phyloP scores from a whole-genome alignment of 768 basidiomycete genomes.

The Austroboletus eburneus region DNA sequence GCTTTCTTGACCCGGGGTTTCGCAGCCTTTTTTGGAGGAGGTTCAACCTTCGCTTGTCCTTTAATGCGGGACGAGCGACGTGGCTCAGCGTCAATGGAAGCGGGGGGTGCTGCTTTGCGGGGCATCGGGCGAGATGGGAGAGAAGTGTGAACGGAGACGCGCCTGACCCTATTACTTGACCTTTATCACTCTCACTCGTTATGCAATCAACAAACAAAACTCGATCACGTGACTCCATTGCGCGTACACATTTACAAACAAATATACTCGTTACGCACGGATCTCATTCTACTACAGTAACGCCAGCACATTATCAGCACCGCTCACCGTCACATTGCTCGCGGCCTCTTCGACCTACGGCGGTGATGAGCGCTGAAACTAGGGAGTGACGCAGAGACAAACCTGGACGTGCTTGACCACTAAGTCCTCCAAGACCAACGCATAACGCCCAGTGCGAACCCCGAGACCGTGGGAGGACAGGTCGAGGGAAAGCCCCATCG shows the following conservation, averaged over 20 bases:
- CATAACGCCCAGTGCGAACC: conserved; percentile 57
- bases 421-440: conserved; percentile 64
- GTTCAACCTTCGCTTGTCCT: conserved; percentile 56
- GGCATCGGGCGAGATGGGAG: conserved; percentile 44
- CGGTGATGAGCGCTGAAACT: neutral
- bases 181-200: conserved; percentile 27
- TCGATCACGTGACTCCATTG: conserved; percentile 29
- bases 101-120: conserved; percentile 57
- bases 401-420: conserved; percentile 65
- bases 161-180: conserved; percentile 30
- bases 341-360: conserved; percentile 12
- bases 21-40: conserved; percentile 53
- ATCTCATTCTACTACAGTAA: conserved; percentile 9
- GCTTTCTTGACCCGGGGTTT: conserved; percentile 55
- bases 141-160: conserved; percentile 25
- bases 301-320: conserved; percentile 14
- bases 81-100: conserved; percentile 44
- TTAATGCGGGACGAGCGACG: conserved; percentile 77
- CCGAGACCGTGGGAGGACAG: conserved; percentile 48
- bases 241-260: conserved; percentile 32
- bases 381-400: conserved; percentile 16
- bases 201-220: conserved; percentile 34
- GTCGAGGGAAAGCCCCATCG: conserved; percentile 54
- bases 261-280: conserved; percentile 16
- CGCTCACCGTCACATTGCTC: conserved; percentile 4